Evolutionary conservation across 805 yeast species (phyloP), one percentile per base, ranked within the genome.

Genomic region (Metschnikowia cubensis): DNA sequence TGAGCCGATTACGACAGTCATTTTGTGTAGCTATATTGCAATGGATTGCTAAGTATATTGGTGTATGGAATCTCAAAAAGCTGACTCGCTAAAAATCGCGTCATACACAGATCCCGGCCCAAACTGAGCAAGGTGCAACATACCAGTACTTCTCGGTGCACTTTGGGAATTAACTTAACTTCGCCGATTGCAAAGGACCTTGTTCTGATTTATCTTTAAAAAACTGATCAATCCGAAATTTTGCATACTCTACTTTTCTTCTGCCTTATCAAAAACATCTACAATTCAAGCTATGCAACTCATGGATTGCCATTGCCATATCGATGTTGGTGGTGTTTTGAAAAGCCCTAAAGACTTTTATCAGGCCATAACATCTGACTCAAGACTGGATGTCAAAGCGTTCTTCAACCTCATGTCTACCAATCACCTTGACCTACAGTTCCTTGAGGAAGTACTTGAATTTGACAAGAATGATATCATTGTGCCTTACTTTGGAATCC

Each of bases 1-100:
- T 14, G 92, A 83, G 14, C 87, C 90, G 25, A 86, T 79, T 39
- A 84, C 80, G 22, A 85, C 71, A 8, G 89, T 81, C 91, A 85
- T 85, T 22, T 37, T 29, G 34, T 32, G 37, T 42, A 20, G 45
- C 37, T 42, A 34, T 22, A 31, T 31, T 31, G 44, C 32, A 15
- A 41, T 32, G 35, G 44, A 32, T 41, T 31, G 44, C 44, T 29
- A 32, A 40, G 35, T 29, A 34, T 17, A 15, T n/a, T 40, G 18
- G 44, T 41, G 35, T 18, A 31, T 31, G 4, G 11, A n/a, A 32
- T 33, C 45, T 42, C 45, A 42, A 34, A 42, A 42, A 42, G 45
- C 42, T 29, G 25, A 21, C 37, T 29, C 13, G 29, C 31, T 21
- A 33, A 33, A 42, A 42, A 22, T 33, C 45, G 45, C 45, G 33